These are phyloP conservation scores for Sporothrix pseudoabietina DNA, from an alignment of 2,329 filamentous ascomycete genomes.

Conservation along the genomic window DNA sequence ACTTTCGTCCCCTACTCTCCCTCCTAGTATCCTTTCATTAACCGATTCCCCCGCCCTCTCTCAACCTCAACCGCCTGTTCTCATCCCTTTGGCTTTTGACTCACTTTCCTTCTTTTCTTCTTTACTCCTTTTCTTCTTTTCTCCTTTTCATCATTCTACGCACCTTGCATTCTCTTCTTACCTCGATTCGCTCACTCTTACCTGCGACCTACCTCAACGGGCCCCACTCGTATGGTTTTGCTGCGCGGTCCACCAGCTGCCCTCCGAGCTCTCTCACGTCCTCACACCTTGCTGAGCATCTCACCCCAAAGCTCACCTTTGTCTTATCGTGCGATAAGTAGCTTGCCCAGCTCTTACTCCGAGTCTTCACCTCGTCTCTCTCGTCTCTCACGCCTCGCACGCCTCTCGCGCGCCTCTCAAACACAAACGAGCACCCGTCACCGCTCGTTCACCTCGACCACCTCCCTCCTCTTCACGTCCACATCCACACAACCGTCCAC, in stretches of 20 bases:
- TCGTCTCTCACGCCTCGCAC: too few relatives aligned
- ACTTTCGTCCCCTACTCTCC: slow-evolving; percentile 2
- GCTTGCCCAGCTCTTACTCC: neutral
- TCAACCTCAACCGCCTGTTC: neutral
- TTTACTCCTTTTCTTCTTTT: neutral
- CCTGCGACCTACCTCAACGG: neutral
- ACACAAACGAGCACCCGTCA: neutral
- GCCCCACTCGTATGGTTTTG: slow-evolving; percentile 13
- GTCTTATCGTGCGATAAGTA: slow-evolving; percentile 13
- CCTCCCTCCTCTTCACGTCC: neutral
- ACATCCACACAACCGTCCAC: neutral
- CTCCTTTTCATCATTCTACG: neutral
- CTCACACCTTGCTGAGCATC: neutral
- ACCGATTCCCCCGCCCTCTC: neutral
- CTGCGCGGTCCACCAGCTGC: neutral
- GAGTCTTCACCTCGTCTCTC: neutral
- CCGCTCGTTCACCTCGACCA: neutral
- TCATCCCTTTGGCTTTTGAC: neutral
- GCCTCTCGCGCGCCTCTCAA: neutral
- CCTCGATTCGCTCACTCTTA: neutral
- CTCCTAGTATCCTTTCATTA: neutral
- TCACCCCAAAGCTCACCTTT: neutral
- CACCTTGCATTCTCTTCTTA: neutral
- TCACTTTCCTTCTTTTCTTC: neutral
- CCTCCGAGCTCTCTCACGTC: slow-evolving; percentile 6